Conservation (phyloP, 805 yeast genomes). For the Cyberlindnera suaveolens region DNA sequence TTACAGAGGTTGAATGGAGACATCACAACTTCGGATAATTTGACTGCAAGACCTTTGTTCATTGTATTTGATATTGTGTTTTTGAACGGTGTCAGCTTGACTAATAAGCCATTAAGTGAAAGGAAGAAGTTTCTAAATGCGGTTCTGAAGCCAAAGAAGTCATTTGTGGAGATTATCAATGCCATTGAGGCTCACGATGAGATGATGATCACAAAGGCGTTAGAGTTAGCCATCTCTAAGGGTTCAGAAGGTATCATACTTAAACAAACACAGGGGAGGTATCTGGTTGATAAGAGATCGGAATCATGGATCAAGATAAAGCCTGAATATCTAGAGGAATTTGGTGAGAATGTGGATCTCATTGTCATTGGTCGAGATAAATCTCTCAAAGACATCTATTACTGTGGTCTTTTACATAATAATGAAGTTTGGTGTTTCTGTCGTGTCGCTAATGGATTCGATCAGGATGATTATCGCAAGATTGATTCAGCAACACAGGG, state of each 20-base stretch:
- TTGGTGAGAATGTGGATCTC: conserved; percentile 82
- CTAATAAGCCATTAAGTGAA: conserved; percentile 43
- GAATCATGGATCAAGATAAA: conserved; percentile 83
- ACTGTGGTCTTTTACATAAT: conserved; percentile 52
- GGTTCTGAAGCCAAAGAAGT: conserved; percentile 34
- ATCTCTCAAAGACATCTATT: conserved; percentile 60
- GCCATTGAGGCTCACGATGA: conserved; percentile 35
- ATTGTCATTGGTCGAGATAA: conserved; percentile 73
- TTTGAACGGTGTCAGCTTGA: conserved; percentile 60
- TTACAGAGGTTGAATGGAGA: conserved; percentile 35
- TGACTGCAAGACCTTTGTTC: conserved; percentile 45
- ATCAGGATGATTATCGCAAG: conserved; percentile 50
- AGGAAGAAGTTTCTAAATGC: conserved; percentile 48
- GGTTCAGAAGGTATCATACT: conserved; percentile 81
- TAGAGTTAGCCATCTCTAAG: conserved; percentile 50
- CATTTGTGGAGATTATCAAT: conserved; percentile 43
- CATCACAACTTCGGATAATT: conserved; percentile 20
- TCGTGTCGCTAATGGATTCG: conserved; percentile 79
- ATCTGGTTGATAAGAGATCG: conserved; percentile 54
- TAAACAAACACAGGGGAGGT: conserved; percentile 54
- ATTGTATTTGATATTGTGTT: conserved; percentile 69
- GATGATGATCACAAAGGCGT: conserved; percentile 47
- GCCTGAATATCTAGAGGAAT: conserved; percentile 82
- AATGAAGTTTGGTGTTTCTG: conserved; percentile 57
- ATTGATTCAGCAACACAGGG: conserved; percentile 53